Conservation (phyloP, 371 early-diverging fungal species). For the Massospora cicadina region DNA sequence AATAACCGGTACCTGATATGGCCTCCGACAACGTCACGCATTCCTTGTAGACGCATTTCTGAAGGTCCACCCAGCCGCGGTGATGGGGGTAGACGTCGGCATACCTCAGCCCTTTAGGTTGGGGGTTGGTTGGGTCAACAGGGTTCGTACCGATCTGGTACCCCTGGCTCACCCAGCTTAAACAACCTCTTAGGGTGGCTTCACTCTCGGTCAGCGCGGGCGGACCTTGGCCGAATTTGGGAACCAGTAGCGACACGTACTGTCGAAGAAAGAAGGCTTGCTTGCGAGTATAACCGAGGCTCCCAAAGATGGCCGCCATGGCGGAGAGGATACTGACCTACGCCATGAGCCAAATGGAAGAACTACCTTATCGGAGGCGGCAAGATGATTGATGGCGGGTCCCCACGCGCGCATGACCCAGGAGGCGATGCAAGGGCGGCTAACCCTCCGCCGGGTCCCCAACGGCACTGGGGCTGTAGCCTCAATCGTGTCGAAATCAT, state of each 20-base stretch:
- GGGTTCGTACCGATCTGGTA: not conserved
- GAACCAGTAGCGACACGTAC: not conserved
- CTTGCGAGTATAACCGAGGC: constrained; percentile 1
- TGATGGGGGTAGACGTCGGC: not conserved
- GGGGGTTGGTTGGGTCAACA: not conserved
- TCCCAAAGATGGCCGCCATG: constrained; percentile 8
- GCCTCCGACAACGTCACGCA: not conserved
- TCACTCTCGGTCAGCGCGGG: not conserved
- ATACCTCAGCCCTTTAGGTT: not conserved
- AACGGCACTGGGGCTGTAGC: too few species aligned
- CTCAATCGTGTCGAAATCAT: not conserved
- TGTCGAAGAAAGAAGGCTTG: constrained; percentile 7
- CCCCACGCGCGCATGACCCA: constrained; percentile 2
- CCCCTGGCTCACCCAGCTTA: not conserved
- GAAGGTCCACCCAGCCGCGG: constrained; percentile 1
- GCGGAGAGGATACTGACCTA: not conserved
- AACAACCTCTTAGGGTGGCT: not conserved
- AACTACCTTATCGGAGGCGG: not conserved
- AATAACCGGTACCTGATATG: not conserved
- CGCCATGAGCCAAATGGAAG: not conserved
- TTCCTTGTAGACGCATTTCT: not conserved
- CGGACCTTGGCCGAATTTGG: not conserved
- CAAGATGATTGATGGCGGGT: not conserved
- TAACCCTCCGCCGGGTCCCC: not conserved
- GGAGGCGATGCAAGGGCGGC: not conserved